A percentile compares a stretch with the other conserved stretches of the same genome.
These are phyloP conservation scores for Rhizopogon vinicolor DNA, from an alignment of 768 basidiomycete species.

Conservation along the genomic window DNA sequence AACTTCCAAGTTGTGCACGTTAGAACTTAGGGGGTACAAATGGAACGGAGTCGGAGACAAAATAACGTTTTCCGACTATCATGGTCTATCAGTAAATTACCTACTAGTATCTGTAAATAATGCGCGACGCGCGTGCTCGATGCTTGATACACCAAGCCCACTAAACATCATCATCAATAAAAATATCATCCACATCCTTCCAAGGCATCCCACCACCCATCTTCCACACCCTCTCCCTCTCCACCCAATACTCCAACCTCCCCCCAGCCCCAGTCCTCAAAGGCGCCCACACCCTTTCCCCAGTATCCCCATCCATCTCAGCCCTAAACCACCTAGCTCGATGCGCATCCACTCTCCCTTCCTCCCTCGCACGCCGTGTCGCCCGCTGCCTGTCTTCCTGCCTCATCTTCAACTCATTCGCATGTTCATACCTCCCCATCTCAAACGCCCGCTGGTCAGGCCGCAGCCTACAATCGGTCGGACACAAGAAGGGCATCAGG, in stretches of 20 bases:
- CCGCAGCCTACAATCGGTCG: constrained; percentile 89
- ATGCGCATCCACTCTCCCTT: constrained; percentile 67
- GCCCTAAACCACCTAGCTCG: constrained; percentile 84
- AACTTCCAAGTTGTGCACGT: no score
- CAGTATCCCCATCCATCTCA: constrained; percentile 81
- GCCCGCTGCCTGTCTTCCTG: constrained; percentile 80
- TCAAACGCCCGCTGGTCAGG: constrained; percentile 97
- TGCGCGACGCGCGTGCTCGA: no score
- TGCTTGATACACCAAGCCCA: no score
- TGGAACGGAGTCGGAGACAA: no score
- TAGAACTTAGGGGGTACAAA: no score
- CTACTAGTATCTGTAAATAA: no score
- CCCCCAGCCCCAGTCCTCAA: constrained; percentile 39
- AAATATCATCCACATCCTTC: constrained; percentile 77
- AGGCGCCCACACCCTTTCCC: constrained; percentile 86
- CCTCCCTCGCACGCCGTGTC: constrained; percentile 71
- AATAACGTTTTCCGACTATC: no score
- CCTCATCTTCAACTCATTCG: constrained; percentile 70
- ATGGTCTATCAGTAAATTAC: no score
- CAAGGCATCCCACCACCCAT: constrained; percentile 36
- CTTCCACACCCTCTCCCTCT: constrained; percentile 63
- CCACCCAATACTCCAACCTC: constrained; percentile 77
- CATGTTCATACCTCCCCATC: constrained; percentile 77
- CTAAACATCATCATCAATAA: constrained; percentile 52
- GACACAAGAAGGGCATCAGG: constrained; percentile 68